Evolutionary conservation across 2,329 filamentous ascomycete genomes (phyloP).

Genomic region (Rhexocercosporidium sp.): DNA sequence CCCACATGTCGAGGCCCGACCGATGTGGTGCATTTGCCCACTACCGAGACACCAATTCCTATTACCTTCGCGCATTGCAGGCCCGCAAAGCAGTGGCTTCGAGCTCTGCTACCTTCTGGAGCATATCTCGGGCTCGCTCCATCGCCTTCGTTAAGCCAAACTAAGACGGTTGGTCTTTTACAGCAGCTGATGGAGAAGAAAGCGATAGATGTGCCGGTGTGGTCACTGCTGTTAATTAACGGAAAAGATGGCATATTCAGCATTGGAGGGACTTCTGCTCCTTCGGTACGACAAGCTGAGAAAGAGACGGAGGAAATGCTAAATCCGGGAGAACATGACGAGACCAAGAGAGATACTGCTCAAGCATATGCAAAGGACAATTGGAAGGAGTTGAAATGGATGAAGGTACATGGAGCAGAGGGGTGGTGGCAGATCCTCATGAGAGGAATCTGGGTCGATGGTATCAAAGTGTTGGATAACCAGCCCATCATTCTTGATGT

Average conservation of each 20-base stretch:
- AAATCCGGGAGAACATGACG: conserved; percentile 10
- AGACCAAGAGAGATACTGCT: conserved; percentile 19
- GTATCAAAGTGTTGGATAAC: conserved; percentile 26
- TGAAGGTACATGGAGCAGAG: conserved; percentile 33
- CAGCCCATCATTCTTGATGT: conserved; percentile 34
- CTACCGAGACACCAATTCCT: conserved; percentile 17
- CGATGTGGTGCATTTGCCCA: conserved; percentile 27
- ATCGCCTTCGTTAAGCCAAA: conserved; percentile 26
- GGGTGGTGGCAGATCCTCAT: conserved; percentile 36
- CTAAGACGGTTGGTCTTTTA: conserved; percentile 23
- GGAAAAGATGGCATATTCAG: conserved; percentile 32
- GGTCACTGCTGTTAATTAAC: conserved; percentile 34
- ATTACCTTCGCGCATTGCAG: conserved; percentile 34
- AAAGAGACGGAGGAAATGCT: conserved; percentile 18
- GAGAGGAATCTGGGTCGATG: conserved; percentile 32
- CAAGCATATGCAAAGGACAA: conserved; percentile 1
- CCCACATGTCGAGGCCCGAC: conserved; percentile 29
- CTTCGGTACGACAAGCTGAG: conserved; percentile 19
- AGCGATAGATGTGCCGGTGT: conserved; percentile 26
- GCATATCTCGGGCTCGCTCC: conserved; percentile 32
- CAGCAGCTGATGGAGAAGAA: conserved; percentile 28
- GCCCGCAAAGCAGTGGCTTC: conserved; percentile 31
- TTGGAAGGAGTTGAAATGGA: conserved; percentile 31
- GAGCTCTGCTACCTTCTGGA: conserved; percentile 27
- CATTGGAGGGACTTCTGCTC: conserved; percentile 28